These are phyloP conservation scores for Exophiala sp. DNA, from an alignment of 2,329 filamentous ascomycete species.

Conservation along the genomic window DNA sequence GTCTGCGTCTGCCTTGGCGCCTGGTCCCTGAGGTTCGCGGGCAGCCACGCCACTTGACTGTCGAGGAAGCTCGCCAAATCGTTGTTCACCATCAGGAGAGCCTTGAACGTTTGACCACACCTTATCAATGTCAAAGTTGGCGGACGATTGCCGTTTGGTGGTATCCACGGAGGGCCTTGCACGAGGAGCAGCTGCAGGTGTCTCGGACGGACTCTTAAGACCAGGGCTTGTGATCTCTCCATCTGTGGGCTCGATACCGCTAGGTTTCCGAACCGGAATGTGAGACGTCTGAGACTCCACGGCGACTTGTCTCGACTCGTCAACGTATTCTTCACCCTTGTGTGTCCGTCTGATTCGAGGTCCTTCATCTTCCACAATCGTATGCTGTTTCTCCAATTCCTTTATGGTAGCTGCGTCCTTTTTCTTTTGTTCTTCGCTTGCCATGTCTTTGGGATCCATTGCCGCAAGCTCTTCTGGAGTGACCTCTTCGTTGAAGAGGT, in stretches of 20 bases:
- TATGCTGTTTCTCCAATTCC: conserved; percentile 62
- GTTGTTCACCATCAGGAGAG: conserved; percentile 41
- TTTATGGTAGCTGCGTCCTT: conserved; percentile 55
- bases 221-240: conserved; percentile 37
- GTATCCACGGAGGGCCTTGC: conserved; percentile 37
- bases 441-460: conserved; percentile 88
- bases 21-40: conserved; percentile 42
- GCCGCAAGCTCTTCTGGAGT: conserved; percentile 73
- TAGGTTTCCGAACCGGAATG: conserved; percentile 39
- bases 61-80: conserved; percentile 45
- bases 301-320: conserved; percentile 60
- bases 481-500: conserved; percentile 69
- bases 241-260: conserved; percentile 23
- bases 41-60: conserved; percentile 36
- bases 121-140: conserved; percentile 77
- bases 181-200: conserved; percentile 26
- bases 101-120: conserved; percentile 72
- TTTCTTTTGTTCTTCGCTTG: conserved; percentile 79
- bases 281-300: conserved; percentile 49
- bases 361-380: conserved; percentile 66
- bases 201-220: conserved; percentile 16
- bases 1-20: conserved; percentile 68
- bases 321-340: conserved; percentile 89
- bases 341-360: conserved; percentile 84
- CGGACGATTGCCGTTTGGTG: conserved; percentile 51